Evolutionary conservation across 129 eudicot species (phyloP).

Genomic region (Saussurea involucrata): DNA sequence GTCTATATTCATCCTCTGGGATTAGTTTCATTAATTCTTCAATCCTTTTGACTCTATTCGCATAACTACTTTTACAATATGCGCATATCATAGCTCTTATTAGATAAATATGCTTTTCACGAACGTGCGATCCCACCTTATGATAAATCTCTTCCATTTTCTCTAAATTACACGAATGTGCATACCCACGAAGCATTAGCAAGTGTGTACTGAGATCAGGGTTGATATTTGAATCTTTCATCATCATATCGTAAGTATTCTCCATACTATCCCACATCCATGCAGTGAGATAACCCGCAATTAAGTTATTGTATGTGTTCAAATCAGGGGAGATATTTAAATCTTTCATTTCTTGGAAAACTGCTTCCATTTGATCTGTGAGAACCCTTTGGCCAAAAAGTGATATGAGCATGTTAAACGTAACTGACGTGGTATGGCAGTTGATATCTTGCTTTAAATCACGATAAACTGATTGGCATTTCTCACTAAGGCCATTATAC

Average conservation of each 20-base stretch:
- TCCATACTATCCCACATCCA: constrained; percentile 99
- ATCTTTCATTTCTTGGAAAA: constrained; percentile 39
- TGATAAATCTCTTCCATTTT: constrained; percentile 81
- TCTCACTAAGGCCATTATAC: constrained; percentile 39
- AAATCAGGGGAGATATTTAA: constrained; percentile 42
- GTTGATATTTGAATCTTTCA: constrained; percentile 33
- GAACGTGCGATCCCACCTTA: constrained; percentile 34
- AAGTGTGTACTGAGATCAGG: constrained; percentile 53
- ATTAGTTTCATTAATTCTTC: constrained; percentile 49
- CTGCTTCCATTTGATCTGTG: constrained; percentile 67
- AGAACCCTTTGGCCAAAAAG: constrained; percentile 58
- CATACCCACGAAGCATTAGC: constrained; percentile 92
- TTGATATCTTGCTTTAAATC: constrained; percentile 52
- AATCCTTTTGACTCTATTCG: constrained; percentile 46
- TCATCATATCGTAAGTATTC: constrained; percentile 42
- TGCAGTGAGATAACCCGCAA: constrained; percentile 75
- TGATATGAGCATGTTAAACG: constrained; percentile 78
- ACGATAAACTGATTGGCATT: constrained; percentile 56
- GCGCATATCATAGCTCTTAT: constrained; percentile 72
- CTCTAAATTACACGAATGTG: constrained; percentile 57
- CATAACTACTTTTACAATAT: constrained; percentile 49
- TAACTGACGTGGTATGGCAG: constrained; percentile 59
- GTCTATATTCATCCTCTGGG: constrained; percentile 61
- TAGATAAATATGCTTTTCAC: constrained; percentile 26
- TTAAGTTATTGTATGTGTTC: constrained; percentile 54